phyloP scores from a whole-genome alignment of 2,329 filamentous ascomycete species.

The Cordyceps farinosa region DNA sequence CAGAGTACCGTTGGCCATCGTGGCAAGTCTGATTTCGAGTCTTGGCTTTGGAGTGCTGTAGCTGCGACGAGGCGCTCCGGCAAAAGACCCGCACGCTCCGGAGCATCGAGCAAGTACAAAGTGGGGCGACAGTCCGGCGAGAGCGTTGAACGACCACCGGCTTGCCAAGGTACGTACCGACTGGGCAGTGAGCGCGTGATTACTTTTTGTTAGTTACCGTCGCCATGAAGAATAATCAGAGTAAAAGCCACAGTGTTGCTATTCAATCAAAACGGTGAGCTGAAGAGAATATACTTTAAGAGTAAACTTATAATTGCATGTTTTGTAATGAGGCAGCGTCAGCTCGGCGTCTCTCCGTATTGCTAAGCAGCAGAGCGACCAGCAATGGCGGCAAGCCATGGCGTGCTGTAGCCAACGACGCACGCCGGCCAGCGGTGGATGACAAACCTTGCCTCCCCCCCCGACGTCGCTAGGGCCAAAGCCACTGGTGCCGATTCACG shows the following conservation, averaged over 20 bases:
- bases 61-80: neutral
- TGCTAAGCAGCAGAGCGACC: neutral
- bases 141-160: neutral
- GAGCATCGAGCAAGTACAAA: constrained; percentile 1
- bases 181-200: neutral
- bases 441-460: neutral
- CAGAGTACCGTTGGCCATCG: neutral
- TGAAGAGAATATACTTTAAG: neutral
- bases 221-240: constrained; percentile 1
- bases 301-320: too few relatives aligned
- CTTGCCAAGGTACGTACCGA: neutral
- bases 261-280: too few relatives aligned
- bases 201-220: neutral
- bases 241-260: too few relatives aligned
- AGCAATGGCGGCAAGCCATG: neutral
- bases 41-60: neutral
- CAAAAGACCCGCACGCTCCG: constrained; percentile 12
- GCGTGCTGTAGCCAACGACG: neutral
- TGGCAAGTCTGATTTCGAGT: neutral
- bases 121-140: constrained; percentile 12
- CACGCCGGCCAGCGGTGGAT: neutral
- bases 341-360: neutral
- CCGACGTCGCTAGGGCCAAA: neutral
- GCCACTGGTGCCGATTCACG: neutral
- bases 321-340: neutral